Evolutionary conservation across 2,329 filamentous ascomycete species (phyloP), one percentile per base, ranked within the genome.

Genomic region (Fusarium verticillioides): DNA sequence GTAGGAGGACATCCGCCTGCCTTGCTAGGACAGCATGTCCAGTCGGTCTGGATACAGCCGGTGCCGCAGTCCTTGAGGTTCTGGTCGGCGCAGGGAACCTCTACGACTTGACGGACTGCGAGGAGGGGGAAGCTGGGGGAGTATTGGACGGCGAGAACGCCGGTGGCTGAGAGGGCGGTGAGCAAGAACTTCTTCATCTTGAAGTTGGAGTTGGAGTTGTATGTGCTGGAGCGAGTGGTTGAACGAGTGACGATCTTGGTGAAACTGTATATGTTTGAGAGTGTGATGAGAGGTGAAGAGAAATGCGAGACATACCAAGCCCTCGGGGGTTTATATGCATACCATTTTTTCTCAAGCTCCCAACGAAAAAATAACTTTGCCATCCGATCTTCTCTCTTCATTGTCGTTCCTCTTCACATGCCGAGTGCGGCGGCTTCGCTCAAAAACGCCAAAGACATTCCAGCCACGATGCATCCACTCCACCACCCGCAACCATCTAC

Each of bases 21-120:
- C 7, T 62, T 23, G 52, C 76, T 75, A 13, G 80, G 79, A 36
- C 80, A 81, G 74, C 80, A 81, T 9, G 75, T 79, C 70, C 78
- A 79, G 9, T 68, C 54, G 5, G 56, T 11, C 18, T 75, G 69
- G 32, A 81, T 79, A 58, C 80, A 81, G 65, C 70, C 77, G n/a
- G 54, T 53, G 34, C 80, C 80, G 57, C 80, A 81, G 30, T 73
- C 73, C 58, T 77, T 77, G 44, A 69, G 60, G 16, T 72, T 74
- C 12, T 72, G 67, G 6, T 78, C 73, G 23, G 52, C 21, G 69
- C 78, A 79, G n/a, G 77, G 65, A 7, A 78, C 65, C 42, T 69
- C 37, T 40, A 74, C 56, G 53, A 77, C 37, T 46, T 76, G 72
- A 12, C 79, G 78, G 37, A 59, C 68, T 10, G 50, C 37, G 52